Base-by-base conservation (phyloP, 1,284 basidiomycete species). In the Ganoderma multipileum region DNA sequence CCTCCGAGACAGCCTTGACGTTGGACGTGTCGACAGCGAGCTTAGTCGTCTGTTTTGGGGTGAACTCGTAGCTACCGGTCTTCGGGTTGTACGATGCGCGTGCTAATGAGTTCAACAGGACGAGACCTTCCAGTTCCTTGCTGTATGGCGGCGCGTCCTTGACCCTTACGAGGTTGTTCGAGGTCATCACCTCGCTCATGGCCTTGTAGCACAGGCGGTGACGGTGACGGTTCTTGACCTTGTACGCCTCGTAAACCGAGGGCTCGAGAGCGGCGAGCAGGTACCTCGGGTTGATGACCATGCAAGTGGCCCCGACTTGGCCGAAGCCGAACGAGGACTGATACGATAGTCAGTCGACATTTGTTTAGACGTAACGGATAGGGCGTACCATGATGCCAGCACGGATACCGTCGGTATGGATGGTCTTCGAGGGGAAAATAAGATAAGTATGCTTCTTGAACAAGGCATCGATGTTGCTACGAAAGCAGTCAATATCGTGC, bases 271-370 rank as follows among this genome's bases (percentile, higher is more conserved):
- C 87, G 64, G 92, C 97, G 73, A 96, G 91, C 71, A 98, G 87
- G 84, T 95, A 96, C 74, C 95, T 93, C 63, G 98, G 96, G 82
- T 99, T 92, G 67, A 99, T 80, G 74, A 98, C 85, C 72, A 97
- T 87, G 61, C 91, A 93, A 71, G 93, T 95, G 71, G 97, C 98
- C 72, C 97, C 98, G 73, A 98, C 97, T 89, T 99, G 98, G 76
- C 97, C 98, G 86, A 99, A 99, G 76, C 98, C 98, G 84, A 99
- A 99, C 23, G 96, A 98, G 3, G 97, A 98, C 87, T 92, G 68
- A 23, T 60, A 55, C 42, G 8, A 33, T 76, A n/a, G 75, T 74
- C 57, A 72, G 23, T 12, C 20, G 44, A 20, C 8, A 41, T 9
- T 18, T 8, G 20, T 9, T 12, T 2, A 47, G 9, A 20, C 0